Base-by-base conservation (phyloP, 371 early-diverging fungal species). In the Rhizopus sp. region DNA sequence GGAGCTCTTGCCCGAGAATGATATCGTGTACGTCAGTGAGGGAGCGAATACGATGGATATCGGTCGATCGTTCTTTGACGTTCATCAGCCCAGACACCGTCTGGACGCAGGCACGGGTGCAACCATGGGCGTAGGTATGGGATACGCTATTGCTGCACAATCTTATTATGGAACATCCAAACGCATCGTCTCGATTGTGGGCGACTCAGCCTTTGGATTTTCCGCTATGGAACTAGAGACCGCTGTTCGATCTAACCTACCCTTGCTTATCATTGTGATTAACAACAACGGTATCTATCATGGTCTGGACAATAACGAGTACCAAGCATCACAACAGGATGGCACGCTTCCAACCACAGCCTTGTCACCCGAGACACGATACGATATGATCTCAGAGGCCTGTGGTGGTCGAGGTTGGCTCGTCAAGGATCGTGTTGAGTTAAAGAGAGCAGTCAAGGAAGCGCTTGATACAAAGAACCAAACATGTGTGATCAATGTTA, bases 1-100 rank as follows among this genome's bases (percentile, higher is more conserved):
- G 60, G 45, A 68, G 3, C 39, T 62, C 8, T 57, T 84, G 23
- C 80, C 82, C 4, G 13, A 55, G n/a, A 45, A 73, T 7, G 65
- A 68, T 32, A 63, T 83, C 12, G 78, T 90, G 6, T 73, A 89
- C 57, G 81, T 92, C 3, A 84, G 85, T 53, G 93, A 92, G 70
- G 93, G 93, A 45, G 90, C 91, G 9, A 91, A 91, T 53, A 91
- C 93, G 0, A 92, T 92, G 93, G 93, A 92, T 62, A 91, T 92
- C 65, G 91, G 84, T 1, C 77, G 93, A 33, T 84, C 84, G 0
- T 80, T 87, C 54, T 88, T 87, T 69, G 86, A 85, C 59, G 78
- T 89, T 1, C 66, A 77, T 34, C 56, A 72, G 32, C 91, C 92
- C 10, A 75, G 93, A 7, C 76, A 77, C 37, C 79, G 93, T 23